These are phyloP conservation scores for Blumeriella jaapii DNA, from an alignment of 2,329 filamentous ascomycete genomes.

Conservation along the genomic window DNA sequence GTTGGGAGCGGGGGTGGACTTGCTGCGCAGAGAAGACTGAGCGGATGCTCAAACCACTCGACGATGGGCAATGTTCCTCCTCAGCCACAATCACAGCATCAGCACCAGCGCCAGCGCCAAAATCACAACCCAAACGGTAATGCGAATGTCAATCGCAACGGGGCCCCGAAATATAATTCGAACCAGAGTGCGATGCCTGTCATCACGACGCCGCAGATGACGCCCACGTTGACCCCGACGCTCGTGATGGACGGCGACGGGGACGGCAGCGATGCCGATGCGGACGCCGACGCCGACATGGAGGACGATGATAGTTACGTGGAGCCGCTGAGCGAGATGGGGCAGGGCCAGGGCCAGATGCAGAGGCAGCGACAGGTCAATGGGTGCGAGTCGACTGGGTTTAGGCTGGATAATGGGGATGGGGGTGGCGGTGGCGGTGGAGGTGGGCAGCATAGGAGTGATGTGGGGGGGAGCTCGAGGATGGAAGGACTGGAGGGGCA, in stretches of 20 bases:
- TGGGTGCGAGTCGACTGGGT: constrained; percentile 3
- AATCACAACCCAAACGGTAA: too few species aligned
- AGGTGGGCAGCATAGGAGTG: constrained; percentile 6
- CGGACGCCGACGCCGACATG: constrained; percentile 32
- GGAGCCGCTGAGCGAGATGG: constrained; percentile 33
- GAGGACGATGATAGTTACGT: constrained; percentile 43
- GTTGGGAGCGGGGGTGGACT: constrained; percentile 30
- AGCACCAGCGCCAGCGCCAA: not conserved
- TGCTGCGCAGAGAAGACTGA: constrained; percentile 37
- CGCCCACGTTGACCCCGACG: constrained; percentile 1
- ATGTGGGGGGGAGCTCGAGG: constrained; percentile 1
- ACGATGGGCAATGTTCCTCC: constrained; percentile 3
- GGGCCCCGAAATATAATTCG: not conserved
- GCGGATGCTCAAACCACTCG: constrained; percentile 14
- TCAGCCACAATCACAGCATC: constrained; percentile 4
- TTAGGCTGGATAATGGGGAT: constrained; percentile 18
- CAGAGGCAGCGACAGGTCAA: constrained; percentile 4
- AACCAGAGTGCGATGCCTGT: not conserved
- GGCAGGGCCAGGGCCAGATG: constrained; percentile 14
- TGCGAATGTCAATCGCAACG: too few species aligned
- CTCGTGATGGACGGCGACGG: constrained; percentile 7
- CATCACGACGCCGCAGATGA: not conserved
- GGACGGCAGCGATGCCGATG: constrained; percentile 21
- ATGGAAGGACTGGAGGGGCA: constrained; percentile 20
- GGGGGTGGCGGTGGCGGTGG: constrained; percentile 9